phyloP scores from a whole-genome alignment of 2,329 filamentous ascomycete genomes.

The Bipolaris victoriae region DNA sequence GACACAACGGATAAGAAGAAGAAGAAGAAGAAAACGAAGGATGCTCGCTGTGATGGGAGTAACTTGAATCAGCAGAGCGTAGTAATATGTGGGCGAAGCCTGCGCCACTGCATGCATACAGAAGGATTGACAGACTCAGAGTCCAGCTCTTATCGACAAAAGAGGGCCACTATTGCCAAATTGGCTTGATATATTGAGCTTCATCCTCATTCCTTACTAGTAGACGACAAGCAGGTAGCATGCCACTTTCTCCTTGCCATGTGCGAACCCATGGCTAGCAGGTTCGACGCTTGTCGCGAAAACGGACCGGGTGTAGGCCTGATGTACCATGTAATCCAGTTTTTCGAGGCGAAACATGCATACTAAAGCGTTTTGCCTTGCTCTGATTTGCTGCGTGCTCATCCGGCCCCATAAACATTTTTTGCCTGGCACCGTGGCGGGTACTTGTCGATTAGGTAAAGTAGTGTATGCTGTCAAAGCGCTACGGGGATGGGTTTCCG shows the following conservation, averaged over 20 bases:
- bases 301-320: background rate
- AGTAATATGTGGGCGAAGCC: background rate
- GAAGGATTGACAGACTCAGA: slow-evolving; percentile 9
- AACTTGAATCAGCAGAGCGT: background rate
- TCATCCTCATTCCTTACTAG: slow-evolving; percentile 3
- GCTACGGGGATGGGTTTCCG: background rate
- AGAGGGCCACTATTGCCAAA: slow-evolving; percentile 1
- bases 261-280: slow-evolving; percentile 13
- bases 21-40: background rate
- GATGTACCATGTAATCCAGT: slow-evolving; percentile 5
- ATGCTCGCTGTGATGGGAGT: background rate
- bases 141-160: slow-evolving; percentile 12
- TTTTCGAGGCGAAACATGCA: slow-evolving; percentile 4
- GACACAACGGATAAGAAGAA: background rate
- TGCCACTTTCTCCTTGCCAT: slow-evolving; percentile 3
- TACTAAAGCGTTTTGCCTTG: background rate
- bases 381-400: background rate
- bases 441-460: background rate
- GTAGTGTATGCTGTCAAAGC: background rate
- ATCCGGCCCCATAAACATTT: slow-evolving; percentile 4
- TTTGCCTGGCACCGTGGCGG: background rate
- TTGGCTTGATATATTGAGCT: slow-evolving; percentile 9
- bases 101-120: slow-evolving; percentile 8
- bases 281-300: slow-evolving; percentile 12
- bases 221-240: background rate